These are phyloP conservation scores for Mortierella claussenii DNA, from an alignment of 192 early-diverging fungal genomes.

Conservation along the genomic window DNA sequence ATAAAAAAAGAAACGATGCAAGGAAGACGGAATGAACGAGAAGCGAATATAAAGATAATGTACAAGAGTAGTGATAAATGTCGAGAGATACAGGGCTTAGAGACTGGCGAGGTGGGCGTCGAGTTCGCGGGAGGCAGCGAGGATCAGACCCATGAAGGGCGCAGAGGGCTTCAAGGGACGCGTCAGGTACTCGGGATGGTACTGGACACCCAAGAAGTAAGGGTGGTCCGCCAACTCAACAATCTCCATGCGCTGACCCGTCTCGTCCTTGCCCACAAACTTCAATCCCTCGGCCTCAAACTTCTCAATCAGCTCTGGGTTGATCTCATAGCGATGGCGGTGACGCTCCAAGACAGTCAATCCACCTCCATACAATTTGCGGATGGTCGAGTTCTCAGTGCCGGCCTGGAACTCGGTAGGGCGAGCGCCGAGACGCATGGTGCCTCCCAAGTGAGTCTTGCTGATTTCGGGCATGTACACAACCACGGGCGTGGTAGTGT, in stretches of 20 bases:
- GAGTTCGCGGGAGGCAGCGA: slow-evolving; percentile 77
- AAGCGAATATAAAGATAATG: background rate
- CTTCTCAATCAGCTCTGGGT: slow-evolving; percentile 80
- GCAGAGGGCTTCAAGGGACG: slow-evolving; percentile 93
- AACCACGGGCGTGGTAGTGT: slow-evolving; percentile 81
- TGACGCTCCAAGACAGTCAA: slow-evolving; percentile 88
- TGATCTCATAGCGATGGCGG: slow-evolving; percentile 98
- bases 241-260: slow-evolving; percentile 98
- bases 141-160: slow-evolving; percentile 91
- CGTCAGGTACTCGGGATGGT: slow-evolving; percentile 98
- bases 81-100: slow-evolving; percentile 16
- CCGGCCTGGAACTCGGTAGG: slow-evolving; percentile 81
- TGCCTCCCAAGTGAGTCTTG: slow-evolving; percentile 92
- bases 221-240: slow-evolving; percentile 88
- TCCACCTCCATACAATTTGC: slow-evolving; percentile 59
- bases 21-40: background rate
- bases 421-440: slow-evolving; percentile 94
- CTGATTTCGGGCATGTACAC: slow-evolving; percentile 99
- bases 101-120: slow-evolving; percentile 32
- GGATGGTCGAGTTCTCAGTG: slow-evolving; percentile 72
- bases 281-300: slow-evolving; percentile 85
- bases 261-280: slow-evolving; percentile 95
- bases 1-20: background rate
- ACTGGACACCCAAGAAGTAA: slow-evolving; percentile 95
- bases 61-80: background rate